Evolutionary conservation across 1,284 basidiomycete genomes (phyloP).

Genomic region (Blastosporella zonata): DNA sequence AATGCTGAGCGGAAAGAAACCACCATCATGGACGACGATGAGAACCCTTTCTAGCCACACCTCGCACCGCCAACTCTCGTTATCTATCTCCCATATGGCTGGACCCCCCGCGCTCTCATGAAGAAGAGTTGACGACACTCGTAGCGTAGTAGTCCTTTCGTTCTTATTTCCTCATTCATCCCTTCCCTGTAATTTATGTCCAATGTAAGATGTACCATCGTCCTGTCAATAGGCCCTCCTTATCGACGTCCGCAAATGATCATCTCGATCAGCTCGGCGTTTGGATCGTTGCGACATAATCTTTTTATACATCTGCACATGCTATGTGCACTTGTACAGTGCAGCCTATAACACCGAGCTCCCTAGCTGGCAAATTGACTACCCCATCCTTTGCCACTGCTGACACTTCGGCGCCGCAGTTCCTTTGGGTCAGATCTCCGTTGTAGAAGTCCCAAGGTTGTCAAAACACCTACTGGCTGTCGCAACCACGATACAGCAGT

Average conservation of each 20-base stretch:
- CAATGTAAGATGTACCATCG: conserved; percentile 20
- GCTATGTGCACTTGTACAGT: no score
- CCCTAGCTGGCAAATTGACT: no score
- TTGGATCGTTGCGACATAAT: no score
- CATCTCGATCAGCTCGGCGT: no score
- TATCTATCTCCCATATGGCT: conserved; percentile 22
- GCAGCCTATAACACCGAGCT: no score
- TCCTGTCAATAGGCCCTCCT: neutral
- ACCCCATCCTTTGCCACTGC: no score
- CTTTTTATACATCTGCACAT: no score
- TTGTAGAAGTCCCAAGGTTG: no score
- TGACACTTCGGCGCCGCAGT: no score
- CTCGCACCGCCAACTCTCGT: conserved; percentile 7
- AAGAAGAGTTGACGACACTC: conserved; percentile 17
- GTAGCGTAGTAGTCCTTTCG: conserved; percentile 17
- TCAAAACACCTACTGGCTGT: no score
- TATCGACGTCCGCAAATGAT: neutral
- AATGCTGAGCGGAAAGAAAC: conserved; percentile 26
- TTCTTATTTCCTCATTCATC: conserved; percentile 12
- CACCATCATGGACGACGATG: conserved; percentile 42
- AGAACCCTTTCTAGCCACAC: conserved; percentile 55
- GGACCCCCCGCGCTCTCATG: conserved; percentile 20
- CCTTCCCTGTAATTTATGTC: conserved; percentile 19
- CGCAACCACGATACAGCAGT: no score
- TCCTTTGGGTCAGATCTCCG: no score